phyloP scores from a whole-genome alignment of 768 basidiomycete genomes.

The Hebeloma cylindrosporum region DNA sequence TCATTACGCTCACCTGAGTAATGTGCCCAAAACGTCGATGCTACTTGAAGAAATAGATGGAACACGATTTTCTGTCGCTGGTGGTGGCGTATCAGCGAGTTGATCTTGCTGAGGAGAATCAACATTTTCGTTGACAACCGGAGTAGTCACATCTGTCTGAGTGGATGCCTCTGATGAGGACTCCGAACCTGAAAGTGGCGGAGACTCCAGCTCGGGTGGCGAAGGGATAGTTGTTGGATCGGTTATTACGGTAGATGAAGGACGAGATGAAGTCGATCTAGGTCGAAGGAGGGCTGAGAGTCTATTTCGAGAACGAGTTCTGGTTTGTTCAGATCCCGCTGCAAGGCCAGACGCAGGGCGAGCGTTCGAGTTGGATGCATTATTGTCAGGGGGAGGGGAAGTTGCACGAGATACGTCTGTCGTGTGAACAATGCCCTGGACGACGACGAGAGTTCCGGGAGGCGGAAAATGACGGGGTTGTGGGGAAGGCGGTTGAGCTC shows the following conservation, averaged over 20 bases:
- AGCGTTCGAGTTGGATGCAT: slow-evolving; percentile 15
- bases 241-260: slow-evolving; percentile 9
- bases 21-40: slow-evolving; percentile 80
- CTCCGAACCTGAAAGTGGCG: slow-evolving; percentile 8
- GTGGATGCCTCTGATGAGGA: slow-evolving; percentile 6
- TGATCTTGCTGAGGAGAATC: slow-evolving; percentile 6
- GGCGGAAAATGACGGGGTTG: slow-evolving; percentile 57
- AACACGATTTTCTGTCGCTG: slow-evolving; percentile 18
- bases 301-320: slow-evolving; percentile 30
- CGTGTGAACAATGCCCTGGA: slow-evolving; percentile 81
- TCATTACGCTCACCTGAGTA: slow-evolving; percentile 60
- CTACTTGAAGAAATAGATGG: slow-evolving; percentile 64
- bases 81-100: neutral
- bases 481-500: slow-evolving; percentile 11
- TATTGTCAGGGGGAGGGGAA: neutral
- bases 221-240: slow-evolving; percentile 8
- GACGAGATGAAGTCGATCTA: slow-evolving; percentile 17
- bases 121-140: slow-evolving; percentile 7
- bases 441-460: slow-evolving; percentile 77
- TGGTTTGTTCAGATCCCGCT: slow-evolving; percentile 10
- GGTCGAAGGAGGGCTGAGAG: slow-evolving; percentile 26
- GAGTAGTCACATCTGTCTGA: slow-evolving; percentile 1
- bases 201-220: slow-evolving; percentile 18
- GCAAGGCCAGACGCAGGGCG: slow-evolving; percentile 31
- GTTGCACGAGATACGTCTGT: slow-evolving; percentile 52